Evolutionary conservation across 305 asterid genomes (phyloP).

Genomic region (Ruellia speciosa): DNA sequence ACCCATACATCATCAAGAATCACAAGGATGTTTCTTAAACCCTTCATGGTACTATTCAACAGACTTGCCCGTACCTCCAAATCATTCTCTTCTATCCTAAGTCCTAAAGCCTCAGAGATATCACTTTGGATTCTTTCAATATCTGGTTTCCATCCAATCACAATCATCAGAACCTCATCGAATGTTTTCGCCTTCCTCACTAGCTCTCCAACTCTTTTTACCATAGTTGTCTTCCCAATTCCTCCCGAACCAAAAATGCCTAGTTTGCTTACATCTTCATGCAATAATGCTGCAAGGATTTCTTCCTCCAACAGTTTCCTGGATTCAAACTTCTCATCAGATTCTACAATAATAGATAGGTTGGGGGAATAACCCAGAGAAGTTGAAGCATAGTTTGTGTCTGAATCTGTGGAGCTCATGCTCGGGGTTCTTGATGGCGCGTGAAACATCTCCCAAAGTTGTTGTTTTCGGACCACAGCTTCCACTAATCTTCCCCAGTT

Average conservation of each 20-base stretch:
- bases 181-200: slow-evolving; percentile 7
- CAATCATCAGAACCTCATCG: slow-evolving; percentile 12
- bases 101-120: slow-evolving; percentile 6
- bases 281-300: slow-evolving; percentile 14
- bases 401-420: neutral
- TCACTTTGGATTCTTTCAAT: slow-evolving; percentile 6
- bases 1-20: slow-evolving; percentile 24
- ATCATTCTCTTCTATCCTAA: neutral
- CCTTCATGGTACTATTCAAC: neutral
- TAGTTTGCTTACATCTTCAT: neutral
- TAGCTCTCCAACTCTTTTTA: slow-evolving; percentile 1
- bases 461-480: neutral
- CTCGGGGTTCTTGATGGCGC: slow-evolving; percentile 11
- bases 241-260: slow-evolving; percentile 23
- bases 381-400: neutral
- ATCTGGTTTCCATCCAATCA: slow-evolving; percentile 7
- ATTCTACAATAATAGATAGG: neutral
- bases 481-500: slow-evolving; percentile 5
- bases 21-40: slow-evolving; percentile 8
- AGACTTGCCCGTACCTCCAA: neutral
- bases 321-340: slow-evolving; percentile 8
- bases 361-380: neutral
- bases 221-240: too few relatives aligned
- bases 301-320: neutral
- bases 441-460: neutral